phyloP scores from a whole-genome alignment of 2,329 filamentous ascomycete genomes.

The Fusarium sp. region DNA sequence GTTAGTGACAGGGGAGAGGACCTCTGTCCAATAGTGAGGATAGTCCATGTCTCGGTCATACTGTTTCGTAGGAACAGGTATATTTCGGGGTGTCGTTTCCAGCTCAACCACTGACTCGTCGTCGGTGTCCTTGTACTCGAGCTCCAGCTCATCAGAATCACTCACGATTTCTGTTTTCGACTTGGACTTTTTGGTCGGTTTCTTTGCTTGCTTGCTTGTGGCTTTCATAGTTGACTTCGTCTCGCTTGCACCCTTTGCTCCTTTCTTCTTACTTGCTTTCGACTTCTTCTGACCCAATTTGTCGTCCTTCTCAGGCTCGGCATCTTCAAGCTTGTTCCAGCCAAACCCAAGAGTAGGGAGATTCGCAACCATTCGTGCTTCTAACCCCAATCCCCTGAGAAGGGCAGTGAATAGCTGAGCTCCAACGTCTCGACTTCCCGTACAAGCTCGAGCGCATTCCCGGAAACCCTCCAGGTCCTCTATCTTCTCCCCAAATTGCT shows the following conservation, averaged over 20 bases:
- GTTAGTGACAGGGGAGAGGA: conserved; percentile 83
- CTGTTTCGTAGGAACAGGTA: conserved; percentile 55
- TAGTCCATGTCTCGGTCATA: conserved; percentile 84
- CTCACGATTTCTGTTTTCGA: conserved; percentile 36
- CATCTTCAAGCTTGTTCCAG: conserved; percentile 89
- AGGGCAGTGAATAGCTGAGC: conserved; percentile 91
- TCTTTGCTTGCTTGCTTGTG: conserved; percentile 34
- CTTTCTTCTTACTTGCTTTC: conserved; percentile 12
- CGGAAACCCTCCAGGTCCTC: conserved; percentile 75
- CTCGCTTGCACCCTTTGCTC: not conserved
- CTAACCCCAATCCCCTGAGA: conserved; percentile 82
- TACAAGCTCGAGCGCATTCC: conserved; percentile 73
- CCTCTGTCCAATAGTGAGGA: conserved; percentile 94
- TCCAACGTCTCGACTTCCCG: conserved; percentile 88
- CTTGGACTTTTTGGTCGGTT: conserved; percentile 19
- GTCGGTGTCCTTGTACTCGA: conserved; percentile 62
- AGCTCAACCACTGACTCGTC: conserved; percentile 71
- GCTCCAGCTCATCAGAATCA: conserved; percentile 60
- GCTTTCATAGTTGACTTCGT: conserved; percentile 13
- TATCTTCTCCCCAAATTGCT: conserved; percentile 82
- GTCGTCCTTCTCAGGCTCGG: conserved; percentile 62
- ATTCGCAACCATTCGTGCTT: conserved; percentile 85
- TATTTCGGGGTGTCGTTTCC: conserved; percentile 55
- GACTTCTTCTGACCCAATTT: not conserved
- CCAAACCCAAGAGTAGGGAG: conserved; percentile 90